phyloP scores from a whole-genome alignment of 78 protist species.

The Dictyostelium purpureum region DNA sequence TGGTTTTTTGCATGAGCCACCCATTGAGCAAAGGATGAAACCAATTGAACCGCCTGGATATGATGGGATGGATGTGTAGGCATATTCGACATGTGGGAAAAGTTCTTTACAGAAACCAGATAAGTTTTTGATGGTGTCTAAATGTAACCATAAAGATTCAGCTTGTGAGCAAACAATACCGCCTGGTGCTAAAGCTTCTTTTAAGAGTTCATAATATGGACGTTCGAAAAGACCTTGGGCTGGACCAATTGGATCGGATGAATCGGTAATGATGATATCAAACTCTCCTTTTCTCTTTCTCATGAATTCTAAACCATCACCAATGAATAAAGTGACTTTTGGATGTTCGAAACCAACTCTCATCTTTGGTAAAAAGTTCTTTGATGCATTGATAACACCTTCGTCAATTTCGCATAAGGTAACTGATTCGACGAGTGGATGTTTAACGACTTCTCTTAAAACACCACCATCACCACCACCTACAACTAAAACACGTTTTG shows the following conservation, averaged over 20 bases:
- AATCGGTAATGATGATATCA: constrained; percentile 97
- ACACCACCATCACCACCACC: constrained; percentile 99
- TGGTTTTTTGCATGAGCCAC: constrained; percentile 28
- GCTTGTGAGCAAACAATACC: constrained; percentile 95
- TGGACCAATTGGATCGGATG: constrained; percentile 97
- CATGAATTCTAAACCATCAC: constrained; percentile 95
- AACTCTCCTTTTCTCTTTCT: constrained; percentile 69
- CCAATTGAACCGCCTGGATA: constrained; percentile 97
- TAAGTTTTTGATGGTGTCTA: constrained; percentile 84
- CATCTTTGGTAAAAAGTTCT: constrained; percentile 84
- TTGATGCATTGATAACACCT: constrained; percentile 88
- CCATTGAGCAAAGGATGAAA: constrained; percentile 62
- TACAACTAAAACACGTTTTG: constrained; percentile 93
- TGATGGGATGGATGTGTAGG: constrained; percentile 91
- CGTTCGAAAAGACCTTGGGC: constrained; percentile 90
- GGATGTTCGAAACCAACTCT: constrained; percentile 90
- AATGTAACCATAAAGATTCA: constrained; percentile 94
- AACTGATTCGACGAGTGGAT: constrained; percentile 85
- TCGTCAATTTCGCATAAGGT: constrained; percentile 93
- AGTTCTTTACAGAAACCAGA: constrained; percentile 37
- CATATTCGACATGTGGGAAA: constrained; percentile 88
- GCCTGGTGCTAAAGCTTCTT: constrained; percentile 84
- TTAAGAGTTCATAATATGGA: constrained; percentile 81
- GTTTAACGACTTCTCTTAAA: constrained; percentile 92
- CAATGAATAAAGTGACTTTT: constrained; percentile 79